Evolutionary conservation across 2,329 filamentous ascomycete genomes (phyloP), one percentile per base, ranked within the genome.

Genomic region (Colletotrichum australisinense): DNA sequence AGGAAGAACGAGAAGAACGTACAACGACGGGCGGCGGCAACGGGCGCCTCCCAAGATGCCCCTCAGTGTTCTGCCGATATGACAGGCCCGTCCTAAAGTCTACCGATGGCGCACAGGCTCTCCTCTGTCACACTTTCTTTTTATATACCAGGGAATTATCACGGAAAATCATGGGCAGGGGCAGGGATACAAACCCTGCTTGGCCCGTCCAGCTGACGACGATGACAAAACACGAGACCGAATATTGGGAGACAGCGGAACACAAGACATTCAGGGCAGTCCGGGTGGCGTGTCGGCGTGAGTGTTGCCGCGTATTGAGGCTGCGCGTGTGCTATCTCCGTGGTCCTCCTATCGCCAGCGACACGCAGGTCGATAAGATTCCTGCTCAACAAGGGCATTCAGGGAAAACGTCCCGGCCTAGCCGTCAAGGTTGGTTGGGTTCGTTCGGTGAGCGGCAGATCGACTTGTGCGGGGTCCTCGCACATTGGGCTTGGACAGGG

Each of bases 141-240:
- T 35, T 57, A 68, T 63, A 63, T 42, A 69, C 30, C 22, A 63
- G 24, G 52, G 66, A 58, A 28, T 66, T 63, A 70, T 65, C 56
- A 56, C 66, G 32, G 57, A 72, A 63, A 26, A 35, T 46, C 63
- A 72, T 63, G 68, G 57, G 52, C 63, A 65, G 42, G 52, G 42
- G 62, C 65, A 75, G 70, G 73, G 73, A 74, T 75, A 22, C 30
- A 58, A 73, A 73, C 58, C 57, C 62, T 73, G 62, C 42, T 67
- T 66, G 57, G 57, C 19, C 32, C 32, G 35, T 38, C 30, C 62
- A 56, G 65, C 73, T 49, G 62, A 70, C 62, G 24, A 67, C 42
- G 35, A 60, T 60, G 32, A 8, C 60, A 65, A 65, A 56, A 64
- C 63, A 60, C 59, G 60, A 56, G 24, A 59, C 32, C 59, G 62